Conservation (phyloP, 2,329 filamentous ascomycete species). For the Colletotrichum ledebouriae region DNA sequence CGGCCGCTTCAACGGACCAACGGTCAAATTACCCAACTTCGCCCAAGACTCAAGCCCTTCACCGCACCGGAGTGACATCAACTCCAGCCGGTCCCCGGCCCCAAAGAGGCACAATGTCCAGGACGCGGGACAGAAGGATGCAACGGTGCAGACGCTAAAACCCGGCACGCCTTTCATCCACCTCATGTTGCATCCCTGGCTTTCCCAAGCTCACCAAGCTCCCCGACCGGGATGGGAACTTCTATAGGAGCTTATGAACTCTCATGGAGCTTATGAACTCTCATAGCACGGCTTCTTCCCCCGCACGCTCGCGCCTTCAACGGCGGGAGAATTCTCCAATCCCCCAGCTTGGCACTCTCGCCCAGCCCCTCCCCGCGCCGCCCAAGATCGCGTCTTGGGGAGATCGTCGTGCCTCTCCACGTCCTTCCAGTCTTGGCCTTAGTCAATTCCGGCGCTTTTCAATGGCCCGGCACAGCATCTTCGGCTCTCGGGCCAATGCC, state of each 20-base stretch:
- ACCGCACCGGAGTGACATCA: slow-evolving; percentile 39
- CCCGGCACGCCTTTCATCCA: slow-evolving; percentile 33
- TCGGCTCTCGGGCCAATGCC: slow-evolving; percentile 37
- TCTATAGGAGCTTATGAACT: slow-evolving; percentile 20
- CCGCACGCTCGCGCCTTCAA: slow-evolving; percentile 20
- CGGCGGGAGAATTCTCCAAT: slow-evolving; percentile 29
- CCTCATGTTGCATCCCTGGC: neutral
- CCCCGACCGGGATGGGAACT: slow-evolving; percentile 14
- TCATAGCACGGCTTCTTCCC: slow-evolving; percentile 25
- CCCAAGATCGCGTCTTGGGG: neutral
- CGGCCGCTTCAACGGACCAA: neutral
- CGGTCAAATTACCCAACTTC: neutral
- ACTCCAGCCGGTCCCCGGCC: slow-evolving; percentile 1
- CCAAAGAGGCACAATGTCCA: slow-evolving; percentile 23
- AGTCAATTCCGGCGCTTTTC: slow-evolving; percentile 23
- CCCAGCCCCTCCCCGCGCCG: slow-evolving; percentile 27
- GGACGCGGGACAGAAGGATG: slow-evolving; percentile 34
- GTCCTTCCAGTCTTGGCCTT: slow-evolving; percentile 27
- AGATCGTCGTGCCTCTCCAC: slow-evolving; percentile 3
- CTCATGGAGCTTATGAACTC: slow-evolving; percentile 20
- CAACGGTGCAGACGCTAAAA: slow-evolving; percentile 38
- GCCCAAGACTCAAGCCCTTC: neutral
- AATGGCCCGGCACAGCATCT: slow-evolving; percentile 35
- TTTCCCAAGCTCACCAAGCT: slow-evolving; percentile 14
- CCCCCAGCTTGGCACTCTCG: slow-evolving; percentile 24